These are phyloP conservation scores for Phytophthora tentaculata DNA, from an alignment of 352 stramenopile species.

Conservation along the genomic window DNA sequence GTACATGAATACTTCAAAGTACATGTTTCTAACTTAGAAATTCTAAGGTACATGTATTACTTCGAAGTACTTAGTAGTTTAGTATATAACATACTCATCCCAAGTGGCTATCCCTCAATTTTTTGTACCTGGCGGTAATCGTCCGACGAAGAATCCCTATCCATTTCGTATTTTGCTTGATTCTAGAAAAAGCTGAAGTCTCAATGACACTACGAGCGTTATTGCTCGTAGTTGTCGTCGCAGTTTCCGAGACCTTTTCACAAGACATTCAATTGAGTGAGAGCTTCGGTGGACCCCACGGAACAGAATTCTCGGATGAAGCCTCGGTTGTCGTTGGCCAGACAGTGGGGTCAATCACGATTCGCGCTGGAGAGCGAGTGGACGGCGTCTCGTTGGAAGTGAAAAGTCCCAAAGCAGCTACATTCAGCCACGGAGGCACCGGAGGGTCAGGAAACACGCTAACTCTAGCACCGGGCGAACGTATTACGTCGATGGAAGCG, in stretches of 20 bases:
- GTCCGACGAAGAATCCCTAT: slow-evolving; percentile 2
- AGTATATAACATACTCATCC: background rate
- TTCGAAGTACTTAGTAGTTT: too few species aligned
- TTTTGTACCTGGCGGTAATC: slow-evolving; percentile 3
- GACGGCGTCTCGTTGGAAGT: slow-evolving; percentile 22
- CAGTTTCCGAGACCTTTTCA: background rate
- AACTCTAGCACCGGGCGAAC: slow-evolving; percentile 1
- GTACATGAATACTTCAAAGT: too few species aligned
- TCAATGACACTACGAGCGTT: slow-evolving; percentile 3
- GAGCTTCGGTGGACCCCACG: slow-evolving; percentile 21
- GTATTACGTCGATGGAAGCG: slow-evolving; percentile 25
- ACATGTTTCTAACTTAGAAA: too few species aligned
- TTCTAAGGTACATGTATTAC: too few species aligned
- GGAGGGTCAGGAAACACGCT: slow-evolving; percentile 10
- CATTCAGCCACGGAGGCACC: slow-evolving; percentile 19
- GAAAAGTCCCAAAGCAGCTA: slow-evolving; percentile 1
- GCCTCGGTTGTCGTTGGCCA: slow-evolving; percentile 8
- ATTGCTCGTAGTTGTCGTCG: slow-evolving; percentile 5
- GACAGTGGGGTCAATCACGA: slow-evolving; percentile 1
- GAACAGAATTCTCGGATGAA: slow-evolving; percentile 21
- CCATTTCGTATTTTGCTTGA: slow-evolving; percentile 13
- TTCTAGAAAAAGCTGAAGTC: background rate
- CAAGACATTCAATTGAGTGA: slow-evolving; percentile 18
- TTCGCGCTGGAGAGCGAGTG: slow-evolving; percentile 14
- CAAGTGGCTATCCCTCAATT: slow-evolving; percentile 14